Evolutionary conservation across 768 basidiomycete species (phyloP), one percentile per base, ranked within the genome.

Genomic region (Coprinopsis marcescibilis): DNA sequence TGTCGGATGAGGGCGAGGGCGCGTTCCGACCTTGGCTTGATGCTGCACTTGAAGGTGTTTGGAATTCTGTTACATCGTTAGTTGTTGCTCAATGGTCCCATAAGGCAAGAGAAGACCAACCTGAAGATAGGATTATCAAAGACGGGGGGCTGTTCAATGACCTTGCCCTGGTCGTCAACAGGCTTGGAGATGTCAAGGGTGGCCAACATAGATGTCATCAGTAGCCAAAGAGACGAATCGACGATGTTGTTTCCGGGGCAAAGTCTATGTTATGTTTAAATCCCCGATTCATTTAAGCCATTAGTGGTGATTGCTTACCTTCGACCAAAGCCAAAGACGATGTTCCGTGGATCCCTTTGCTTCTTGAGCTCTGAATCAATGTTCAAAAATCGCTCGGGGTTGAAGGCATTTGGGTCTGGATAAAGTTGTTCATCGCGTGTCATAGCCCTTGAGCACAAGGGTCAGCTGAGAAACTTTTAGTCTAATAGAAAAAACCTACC

Each of bases 111-210:
- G 29, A 20, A 6, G 1, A 34, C 73, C 39, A 36, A 80, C 79
- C 82, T 72, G 65, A 85, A 83, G 33, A 84, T 70, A 11, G 79
- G 55, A 58, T 84, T 83, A 25, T 82, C 71, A 53, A 76, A 83
- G 13, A 67, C 63, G 8, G 77, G 60, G 27, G 68, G 65, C 10
- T 80, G 81, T 49, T 81, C 56, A 65, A 68, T 50, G 36, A 62
- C 62, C 2, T 64, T 59, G 3, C 81, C 82, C 5, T 61, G 55
- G 27, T 72, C 72, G 41, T 81, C 79, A 17, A 69, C 57, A 14
- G 75, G 64, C 59, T 75, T 79, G 30, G 60, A 54, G 8, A 85
- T 72, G 47, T 82, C 71, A 32, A 84, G 58, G 37, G 78, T 78
- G 1, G 81, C 77, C 8, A 85, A 62, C 60, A 81, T 75, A 12